Conservation (phyloP, 1,284 basidiomycete genomes). For the Moesziomyces antarcticus region DNA sequence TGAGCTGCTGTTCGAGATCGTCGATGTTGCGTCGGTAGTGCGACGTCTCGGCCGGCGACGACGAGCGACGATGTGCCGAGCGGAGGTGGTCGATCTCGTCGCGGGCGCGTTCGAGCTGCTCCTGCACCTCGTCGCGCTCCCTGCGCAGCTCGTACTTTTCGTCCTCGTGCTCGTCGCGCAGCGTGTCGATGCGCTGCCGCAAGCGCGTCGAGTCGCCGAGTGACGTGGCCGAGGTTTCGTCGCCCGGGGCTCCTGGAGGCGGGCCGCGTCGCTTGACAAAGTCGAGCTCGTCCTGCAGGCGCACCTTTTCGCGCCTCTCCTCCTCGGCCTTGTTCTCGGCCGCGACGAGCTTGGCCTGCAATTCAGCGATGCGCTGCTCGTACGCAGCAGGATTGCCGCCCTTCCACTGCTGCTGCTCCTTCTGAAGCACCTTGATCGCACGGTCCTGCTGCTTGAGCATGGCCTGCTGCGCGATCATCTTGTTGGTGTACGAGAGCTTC, state of each 20-base stretch:
- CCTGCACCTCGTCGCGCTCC: slow-evolving; percentile 47
- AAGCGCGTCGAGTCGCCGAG: slow-evolving; percentile 41
- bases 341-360: slow-evolving; percentile 40
- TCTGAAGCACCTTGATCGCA: slow-evolving; percentile 59
- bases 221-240: slow-evolving; percentile 33
- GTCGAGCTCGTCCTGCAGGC: slow-evolving; percentile 54
- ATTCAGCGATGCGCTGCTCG: slow-evolving; percentile 38
- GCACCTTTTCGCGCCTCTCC: slow-evolving; percentile 35
- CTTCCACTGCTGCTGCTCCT: slow-evolving; percentile 59
- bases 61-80: slow-evolving; percentile 18
- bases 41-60: slow-evolving; percentile 24
- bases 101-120: slow-evolving; percentile 42
- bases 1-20: slow-evolving; percentile 49
- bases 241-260: slow-evolving; percentile 16
- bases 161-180: slow-evolving; percentile 53
- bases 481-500: slow-evolving; percentile 59
- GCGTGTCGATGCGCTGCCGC: slow-evolving; percentile 46
- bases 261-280: slow-evolving; percentile 46
- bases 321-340: slow-evolving; percentile 45
- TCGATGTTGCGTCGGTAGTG: slow-evolving; percentile 43
- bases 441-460: slow-evolving; percentile 64
- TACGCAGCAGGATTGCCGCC: slow-evolving; percentile 31
- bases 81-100: slow-evolving; percentile 41
- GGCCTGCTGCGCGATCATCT: slow-evolving; percentile 58
- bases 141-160: slow-evolving; percentile 51